Conservation (phyloP, 2,329 filamentous ascomycete genomes). For the Verticillium dahliae region DNA sequence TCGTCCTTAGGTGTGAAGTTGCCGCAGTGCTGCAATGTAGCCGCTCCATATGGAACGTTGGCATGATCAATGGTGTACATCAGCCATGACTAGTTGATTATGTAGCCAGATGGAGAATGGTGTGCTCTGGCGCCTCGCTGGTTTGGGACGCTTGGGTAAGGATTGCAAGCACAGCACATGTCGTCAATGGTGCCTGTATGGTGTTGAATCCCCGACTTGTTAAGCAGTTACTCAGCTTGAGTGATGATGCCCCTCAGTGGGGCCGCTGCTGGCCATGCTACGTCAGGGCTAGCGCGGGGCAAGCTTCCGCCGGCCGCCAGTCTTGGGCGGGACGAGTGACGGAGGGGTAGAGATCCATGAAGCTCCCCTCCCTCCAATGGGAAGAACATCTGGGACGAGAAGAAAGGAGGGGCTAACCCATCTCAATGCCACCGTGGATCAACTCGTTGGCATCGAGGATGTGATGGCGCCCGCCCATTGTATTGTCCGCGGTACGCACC, state of each 20-base stretch:
- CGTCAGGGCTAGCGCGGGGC: background rate
- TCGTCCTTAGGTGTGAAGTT: no score
- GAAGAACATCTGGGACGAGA: background rate
- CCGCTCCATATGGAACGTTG: background rate
- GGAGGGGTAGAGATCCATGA: background rate
- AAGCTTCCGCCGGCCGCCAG: background rate
- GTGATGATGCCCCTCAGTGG: background rate
- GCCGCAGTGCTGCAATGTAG: background rate
- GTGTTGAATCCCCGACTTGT: background rate
- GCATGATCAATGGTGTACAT: background rate
- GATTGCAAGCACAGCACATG: background rate
- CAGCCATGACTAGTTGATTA: background rate
- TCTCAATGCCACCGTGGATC: background rate
- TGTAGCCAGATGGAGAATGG: background rate
- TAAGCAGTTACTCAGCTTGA: background rate
- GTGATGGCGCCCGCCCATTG: background rate
- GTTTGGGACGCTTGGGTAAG: background rate
- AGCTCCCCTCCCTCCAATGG: background rate
- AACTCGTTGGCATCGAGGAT: background rate
- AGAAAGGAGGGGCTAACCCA: background rate
- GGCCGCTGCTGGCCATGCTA: background rate
- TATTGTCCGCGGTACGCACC: background rate
- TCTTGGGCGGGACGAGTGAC: background rate
- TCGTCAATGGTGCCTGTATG: background rate
- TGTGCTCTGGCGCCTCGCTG: background rate